These are phyloP conservation scores for Fusarium penzigii DNA, from an alignment of 2,329 filamentous ascomycete genomes.

Conservation along the genomic window DNA sequence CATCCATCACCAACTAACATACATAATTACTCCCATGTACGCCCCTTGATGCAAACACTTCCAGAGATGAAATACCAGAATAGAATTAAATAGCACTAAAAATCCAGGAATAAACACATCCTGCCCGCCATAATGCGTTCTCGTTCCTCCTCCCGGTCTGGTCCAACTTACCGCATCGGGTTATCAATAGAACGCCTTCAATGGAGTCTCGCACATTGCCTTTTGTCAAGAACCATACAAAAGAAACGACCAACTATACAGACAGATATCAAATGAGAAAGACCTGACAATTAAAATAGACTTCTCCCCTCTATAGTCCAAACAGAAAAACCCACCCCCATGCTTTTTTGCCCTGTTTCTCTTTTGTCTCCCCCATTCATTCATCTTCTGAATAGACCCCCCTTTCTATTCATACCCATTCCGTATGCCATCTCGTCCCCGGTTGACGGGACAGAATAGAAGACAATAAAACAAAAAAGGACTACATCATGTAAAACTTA, in stretches of 20 bases:
- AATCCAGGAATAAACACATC: not conserved
- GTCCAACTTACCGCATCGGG: slow-evolving; percentile 31
- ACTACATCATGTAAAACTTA: too few species aligned
- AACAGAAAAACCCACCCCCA: too few species aligned
- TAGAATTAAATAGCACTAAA: not conserved
- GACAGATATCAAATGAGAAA: not conserved
- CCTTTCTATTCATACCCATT: not conserved
- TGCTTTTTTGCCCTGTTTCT: not conserved
- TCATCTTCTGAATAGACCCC: not conserved
- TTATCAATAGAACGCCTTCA: slow-evolving; percentile 37
- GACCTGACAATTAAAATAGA: not conserved
- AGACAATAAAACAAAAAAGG: too few species aligned
- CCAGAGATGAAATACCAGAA: not conserved
- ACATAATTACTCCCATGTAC: too few species aligned
- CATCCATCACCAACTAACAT: too few species aligned
- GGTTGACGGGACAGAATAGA: too few species aligned
- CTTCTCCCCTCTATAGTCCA: too few species aligned
- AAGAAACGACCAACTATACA: too few species aligned
- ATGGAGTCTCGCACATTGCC: slow-evolving; percentile 17
- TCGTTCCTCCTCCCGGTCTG: slow-evolving; percentile 3
- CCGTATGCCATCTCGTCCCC: not conserved
- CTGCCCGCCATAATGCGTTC: not conserved
- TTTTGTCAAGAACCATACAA: too few species aligned
- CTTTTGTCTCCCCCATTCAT: not conserved
- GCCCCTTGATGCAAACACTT: too few species aligned